phyloP scores from a whole-genome alignment of 2,329 filamentous ascomycete species.

The Dothideomycetes sp. region DNA sequence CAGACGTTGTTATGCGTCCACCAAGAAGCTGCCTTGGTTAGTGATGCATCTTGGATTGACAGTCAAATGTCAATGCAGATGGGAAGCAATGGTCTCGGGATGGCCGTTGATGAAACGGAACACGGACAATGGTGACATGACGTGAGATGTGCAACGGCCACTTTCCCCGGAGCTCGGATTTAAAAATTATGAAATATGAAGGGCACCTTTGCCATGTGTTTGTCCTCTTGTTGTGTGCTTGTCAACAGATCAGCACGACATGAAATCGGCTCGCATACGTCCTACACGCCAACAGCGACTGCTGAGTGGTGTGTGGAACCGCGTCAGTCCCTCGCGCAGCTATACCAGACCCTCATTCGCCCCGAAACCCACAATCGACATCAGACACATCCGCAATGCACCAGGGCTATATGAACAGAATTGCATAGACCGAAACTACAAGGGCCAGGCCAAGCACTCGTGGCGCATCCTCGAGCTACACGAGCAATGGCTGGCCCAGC shows the following conservation, averaged over 20 bases:
- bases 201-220: too few species aligned
- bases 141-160: background rate
- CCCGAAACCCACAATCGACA: slow-evolving; percentile 68
- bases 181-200: too few species aligned
- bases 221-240: too few species aligned
- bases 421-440: slow-evolving; percentile 78
- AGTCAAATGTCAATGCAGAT: too few species aligned
- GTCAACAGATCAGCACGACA: too few species aligned
- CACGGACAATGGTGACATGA: too few species aligned
- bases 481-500: slow-evolving; percentile 36
- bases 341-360: slow-evolving; percentile 55
- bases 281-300: slow-evolving; percentile 2
- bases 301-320: background rate
- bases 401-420: slow-evolving; percentile 71
- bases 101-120: too few species aligned
- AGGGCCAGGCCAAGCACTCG: slow-evolving; percentile 38
- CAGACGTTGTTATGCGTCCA: too few species aligned
- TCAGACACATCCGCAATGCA: slow-evolving; percentile 84
- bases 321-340: slow-evolving; percentile 2
- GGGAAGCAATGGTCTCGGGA: too few species aligned
- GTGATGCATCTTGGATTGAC: too few species aligned
- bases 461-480: slow-evolving; percentile 41
- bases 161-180: background rate
- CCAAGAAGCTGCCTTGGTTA: too few species aligned
- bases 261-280: slow-evolving; percentile 1